Evolutionary conservation across 1,284 basidiomycete species (phyloP).

Genomic region (Sparassis latifolia): DNA sequence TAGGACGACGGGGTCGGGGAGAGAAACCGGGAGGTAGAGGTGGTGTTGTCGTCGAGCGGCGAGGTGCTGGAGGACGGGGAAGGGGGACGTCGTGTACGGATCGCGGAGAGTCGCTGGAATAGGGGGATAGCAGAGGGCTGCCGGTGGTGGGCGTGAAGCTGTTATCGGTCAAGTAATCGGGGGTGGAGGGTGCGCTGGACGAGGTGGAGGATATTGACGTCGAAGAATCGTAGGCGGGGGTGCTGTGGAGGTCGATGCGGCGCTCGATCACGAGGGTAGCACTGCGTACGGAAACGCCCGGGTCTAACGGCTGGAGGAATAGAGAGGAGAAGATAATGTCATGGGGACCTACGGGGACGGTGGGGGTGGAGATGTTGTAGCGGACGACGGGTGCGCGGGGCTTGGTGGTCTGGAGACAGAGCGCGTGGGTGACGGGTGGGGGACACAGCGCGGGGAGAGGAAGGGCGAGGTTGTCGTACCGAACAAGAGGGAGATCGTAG

Average conservation of each 20-base stretch:
- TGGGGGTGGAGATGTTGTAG: conserved; percentile 31
- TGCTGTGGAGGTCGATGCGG: conserved; percentile 30
- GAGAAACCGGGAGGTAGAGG: conserved; percentile 3
- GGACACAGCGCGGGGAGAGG: conserved; percentile 21
- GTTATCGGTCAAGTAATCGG: conserved; percentile 5
- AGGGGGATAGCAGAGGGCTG: conserved; percentile 1
- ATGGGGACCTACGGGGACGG: conserved; percentile 31
- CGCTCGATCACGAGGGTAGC: conserved; percentile 33
- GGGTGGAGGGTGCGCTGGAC: conserved; percentile 6
- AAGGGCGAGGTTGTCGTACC: conserved; percentile 43
- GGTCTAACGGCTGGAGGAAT: conserved; percentile 28
- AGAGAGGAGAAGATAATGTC: conserved; percentile 34
- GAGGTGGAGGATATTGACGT: conserved; percentile 6
- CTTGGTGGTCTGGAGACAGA: conserved; percentile 21
- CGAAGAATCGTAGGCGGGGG: conserved; percentile 5
- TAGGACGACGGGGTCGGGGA: conserved; percentile 8
- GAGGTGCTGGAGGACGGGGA: conserved; percentile 6
- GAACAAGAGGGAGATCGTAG: conserved; percentile 59
- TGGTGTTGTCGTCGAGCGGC: conserved; percentile 1
- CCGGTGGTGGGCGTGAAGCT: conserved; percentile 6
- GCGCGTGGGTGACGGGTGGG: conserved; percentile 11
- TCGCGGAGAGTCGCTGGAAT: conserved; percentile 1
- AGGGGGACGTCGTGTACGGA: conserved; percentile 4
- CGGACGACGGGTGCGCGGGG: conserved; percentile 28
- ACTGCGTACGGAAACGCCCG: conserved; percentile 26